These are phyloP conservation scores for Pseudogymnoascus verrucosus DNA, from an alignment of 2,329 filamentous ascomycete genomes.

Conservation along the genomic window DNA sequence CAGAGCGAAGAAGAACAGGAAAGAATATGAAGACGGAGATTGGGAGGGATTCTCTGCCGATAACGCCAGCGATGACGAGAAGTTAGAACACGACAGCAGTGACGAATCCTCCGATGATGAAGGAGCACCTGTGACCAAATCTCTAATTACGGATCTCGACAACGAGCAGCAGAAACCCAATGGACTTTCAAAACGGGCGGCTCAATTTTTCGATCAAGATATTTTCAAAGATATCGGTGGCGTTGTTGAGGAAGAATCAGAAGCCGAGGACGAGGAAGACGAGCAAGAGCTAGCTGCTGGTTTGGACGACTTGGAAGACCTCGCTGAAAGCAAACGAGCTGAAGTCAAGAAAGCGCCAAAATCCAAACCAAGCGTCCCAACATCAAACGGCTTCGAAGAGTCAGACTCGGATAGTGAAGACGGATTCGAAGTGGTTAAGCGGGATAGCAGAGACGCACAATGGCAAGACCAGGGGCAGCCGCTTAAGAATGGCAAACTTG, in stretches of 20 bases:
- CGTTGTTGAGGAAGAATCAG: constrained; percentile 47
- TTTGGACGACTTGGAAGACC: constrained; percentile 19
- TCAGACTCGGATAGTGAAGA: constrained; percentile 32
- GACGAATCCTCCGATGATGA: constrained; percentile 55
- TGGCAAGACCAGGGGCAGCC: constrained; percentile 62
- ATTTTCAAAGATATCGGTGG: constrained; percentile 80
- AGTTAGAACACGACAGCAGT: constrained; percentile 54
- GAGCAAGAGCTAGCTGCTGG: constrained; percentile 33
- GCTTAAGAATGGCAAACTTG: constrained; percentile 53
- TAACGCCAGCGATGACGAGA: constrained; percentile 49
- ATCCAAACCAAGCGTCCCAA: constrained; percentile 20
- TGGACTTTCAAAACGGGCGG: constrained; percentile 75
- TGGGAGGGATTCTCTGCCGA: constrained; percentile 82
- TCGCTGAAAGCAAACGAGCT: constrained; percentile 26
- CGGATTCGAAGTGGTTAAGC: constrained; percentile 57
- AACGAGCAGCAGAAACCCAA: constrained; percentile 40
- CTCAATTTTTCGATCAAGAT: constrained; percentile 88
- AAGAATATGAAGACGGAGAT: constrained; percentile 75
- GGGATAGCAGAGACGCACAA: constrained; percentile 41
- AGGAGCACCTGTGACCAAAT: constrained; percentile 34
- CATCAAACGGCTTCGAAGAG: constrained; percentile 11
- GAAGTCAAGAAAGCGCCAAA: constrained; percentile 26
- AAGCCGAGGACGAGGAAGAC: constrained; percentile 33
- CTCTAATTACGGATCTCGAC: constrained; percentile 56
- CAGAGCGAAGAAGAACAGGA: constrained; percentile 79